Evolutionary conservation across 345 rosid species (phyloP).

Genomic region (Euphorbia pulcherrima): DNA sequence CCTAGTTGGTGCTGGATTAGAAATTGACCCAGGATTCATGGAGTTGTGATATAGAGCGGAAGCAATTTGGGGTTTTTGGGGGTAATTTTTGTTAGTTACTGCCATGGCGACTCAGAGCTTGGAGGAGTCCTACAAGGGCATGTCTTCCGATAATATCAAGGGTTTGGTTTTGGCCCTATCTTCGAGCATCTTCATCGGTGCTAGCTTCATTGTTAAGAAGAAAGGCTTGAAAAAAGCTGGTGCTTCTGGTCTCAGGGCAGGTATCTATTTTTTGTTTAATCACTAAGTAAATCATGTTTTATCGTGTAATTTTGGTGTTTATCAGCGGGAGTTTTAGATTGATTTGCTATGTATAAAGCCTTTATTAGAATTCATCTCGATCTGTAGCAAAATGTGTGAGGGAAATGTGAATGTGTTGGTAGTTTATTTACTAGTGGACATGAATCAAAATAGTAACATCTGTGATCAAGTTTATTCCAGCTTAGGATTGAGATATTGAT

Average conservation of each 20-base stretch:
- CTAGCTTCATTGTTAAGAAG: constrained; percentile 33
- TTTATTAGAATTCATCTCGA: not conserved
- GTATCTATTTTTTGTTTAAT: constrained; percentile 5
- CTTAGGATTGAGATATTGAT: not conserved
- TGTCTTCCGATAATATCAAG: constrained; percentile 28
- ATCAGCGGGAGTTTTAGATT: not conserved
- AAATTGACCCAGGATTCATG: not conserved
- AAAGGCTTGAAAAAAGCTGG: constrained; percentile 30
- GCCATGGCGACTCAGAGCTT: constrained; percentile 18
- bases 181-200: constrained; percentile 28
- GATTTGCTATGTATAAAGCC: not conserved
- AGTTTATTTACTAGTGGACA: not conserved
- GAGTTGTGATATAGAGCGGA: not conserved
- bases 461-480: not conserved
- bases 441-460: not conserved
- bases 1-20: not conserved
- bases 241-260: constrained; percentile 29
- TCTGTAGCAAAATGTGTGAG: not conserved
- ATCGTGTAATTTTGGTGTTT: not conserved
- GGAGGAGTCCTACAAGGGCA: constrained; percentile 22
- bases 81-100: not conserved
- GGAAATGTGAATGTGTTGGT: not conserved
- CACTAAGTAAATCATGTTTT: not conserved
- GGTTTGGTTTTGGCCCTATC: constrained; percentile 28
- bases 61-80: not conserved